phyloP scores from a whole-genome alignment of 768 basidiomycete genomes.

The Pleurotus pulmonarius region DNA sequence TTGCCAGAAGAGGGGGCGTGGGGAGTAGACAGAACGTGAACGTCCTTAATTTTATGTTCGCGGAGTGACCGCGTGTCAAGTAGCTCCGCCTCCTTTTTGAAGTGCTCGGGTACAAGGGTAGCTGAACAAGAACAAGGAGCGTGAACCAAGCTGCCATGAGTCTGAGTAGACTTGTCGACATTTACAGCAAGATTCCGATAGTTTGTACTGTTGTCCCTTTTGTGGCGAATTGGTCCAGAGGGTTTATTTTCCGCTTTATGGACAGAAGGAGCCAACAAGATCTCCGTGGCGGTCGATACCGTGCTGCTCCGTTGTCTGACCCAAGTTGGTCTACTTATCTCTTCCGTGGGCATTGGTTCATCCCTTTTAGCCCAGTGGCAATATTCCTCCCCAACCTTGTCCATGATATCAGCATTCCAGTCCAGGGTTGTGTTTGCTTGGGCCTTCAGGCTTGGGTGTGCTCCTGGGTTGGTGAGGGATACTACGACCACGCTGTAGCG shows the following conservation, averaged over 20 bases:
- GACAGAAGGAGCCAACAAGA: neutral
- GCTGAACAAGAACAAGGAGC: neutral
- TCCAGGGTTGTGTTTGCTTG: conserved; percentile 53
- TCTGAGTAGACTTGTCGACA: neutral
- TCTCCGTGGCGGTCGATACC: neutral
- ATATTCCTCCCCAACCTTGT: neutral
- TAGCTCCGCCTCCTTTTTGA: too few relatives aligned
- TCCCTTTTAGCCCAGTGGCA: neutral
- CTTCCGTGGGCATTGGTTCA: neutral
- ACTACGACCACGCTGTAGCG: conserved; percentile 51
- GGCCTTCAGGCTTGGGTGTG: conserved; percentile 43
- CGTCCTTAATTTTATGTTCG: too few relatives aligned
- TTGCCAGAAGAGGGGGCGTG: too few relatives aligned
- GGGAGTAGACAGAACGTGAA: too few relatives aligned
- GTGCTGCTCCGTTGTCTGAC: neutral
- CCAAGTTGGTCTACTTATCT: neutral
- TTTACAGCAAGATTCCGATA: too few relatives aligned
- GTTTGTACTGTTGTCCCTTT: neutral
- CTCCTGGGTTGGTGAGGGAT: conserved; percentile 26
- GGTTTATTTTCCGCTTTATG: neutral
- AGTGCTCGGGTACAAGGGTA: too few relatives aligned
- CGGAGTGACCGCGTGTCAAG: too few relatives aligned
- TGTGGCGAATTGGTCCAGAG: neutral
- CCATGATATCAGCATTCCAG: conserved; percentile 29
- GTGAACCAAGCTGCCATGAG: neutral